Evolutionary conservation across 257 asterid genomes (phyloP).

Genomic region (Schizonepeta tenuifolia): DNA sequence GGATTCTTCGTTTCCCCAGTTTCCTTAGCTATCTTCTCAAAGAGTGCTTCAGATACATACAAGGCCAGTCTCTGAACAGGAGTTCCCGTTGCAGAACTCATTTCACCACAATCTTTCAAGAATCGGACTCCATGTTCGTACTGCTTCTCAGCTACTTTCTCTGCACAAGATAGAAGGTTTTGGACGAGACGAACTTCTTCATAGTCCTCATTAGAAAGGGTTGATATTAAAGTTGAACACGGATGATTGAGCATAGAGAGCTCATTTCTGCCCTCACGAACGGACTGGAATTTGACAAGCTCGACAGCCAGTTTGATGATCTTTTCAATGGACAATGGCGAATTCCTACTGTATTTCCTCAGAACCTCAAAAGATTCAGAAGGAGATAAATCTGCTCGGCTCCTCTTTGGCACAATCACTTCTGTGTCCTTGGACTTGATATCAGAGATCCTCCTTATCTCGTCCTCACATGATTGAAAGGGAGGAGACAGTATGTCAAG

Average conservation of each 20-base stretch:
- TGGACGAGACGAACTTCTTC: conserved; percentile 45
- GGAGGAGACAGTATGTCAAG: conserved; percentile 22
- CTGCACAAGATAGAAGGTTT: conserved; percentile 49
- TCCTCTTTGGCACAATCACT: neutral
- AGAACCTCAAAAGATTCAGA: conserved; percentile 21
- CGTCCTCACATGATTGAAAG: conserved; percentile 8
- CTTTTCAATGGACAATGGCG: conserved; percentile 21
- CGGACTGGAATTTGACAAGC: conserved; percentile 39
- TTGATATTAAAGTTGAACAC: conserved; percentile 26
- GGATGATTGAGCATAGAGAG: conserved; percentile 33
- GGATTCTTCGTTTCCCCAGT: neutral
- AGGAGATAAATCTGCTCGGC: neutral
- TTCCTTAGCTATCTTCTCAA: conserved; percentile 19
- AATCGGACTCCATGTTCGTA: conserved; percentile 32
- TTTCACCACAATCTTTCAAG: conserved; percentile 29
- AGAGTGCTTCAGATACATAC: conserved; percentile 28
- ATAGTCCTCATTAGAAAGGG: conserved; percentile 35
- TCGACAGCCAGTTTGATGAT: conserved; percentile 50
- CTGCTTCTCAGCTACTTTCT: conserved; percentile 43
- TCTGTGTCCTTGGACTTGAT: neutral
- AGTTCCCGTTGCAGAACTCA: conserved; percentile 36
- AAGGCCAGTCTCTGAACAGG: conserved; percentile 35
- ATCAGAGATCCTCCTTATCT: conserved; percentile 5
- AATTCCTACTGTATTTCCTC: conserved; percentile 18
- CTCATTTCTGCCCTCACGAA: conserved; percentile 22